phyloP scores from a whole-genome alignment of 2,329 filamentous ascomycete genomes.

The Nigrospora sphaerica region DNA sequence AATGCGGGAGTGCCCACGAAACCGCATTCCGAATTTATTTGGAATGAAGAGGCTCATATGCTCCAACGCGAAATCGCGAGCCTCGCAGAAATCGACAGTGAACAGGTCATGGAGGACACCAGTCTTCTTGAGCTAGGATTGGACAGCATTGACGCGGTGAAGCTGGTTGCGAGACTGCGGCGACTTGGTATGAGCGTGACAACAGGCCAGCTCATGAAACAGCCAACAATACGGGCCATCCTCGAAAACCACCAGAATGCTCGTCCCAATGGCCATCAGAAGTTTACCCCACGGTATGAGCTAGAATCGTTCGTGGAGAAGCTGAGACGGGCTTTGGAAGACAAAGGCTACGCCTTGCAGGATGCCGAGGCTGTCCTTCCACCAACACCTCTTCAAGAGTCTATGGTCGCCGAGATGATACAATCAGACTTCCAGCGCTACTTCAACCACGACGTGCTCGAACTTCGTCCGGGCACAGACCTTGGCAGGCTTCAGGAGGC shows the following conservation, averaged over 20 bases:
- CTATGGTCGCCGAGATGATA: slow-evolving; percentile 77
- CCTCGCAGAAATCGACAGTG: slow-evolving; percentile 46
- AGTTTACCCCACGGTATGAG: background rate
- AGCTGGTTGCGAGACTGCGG: slow-evolving; percentile 66
- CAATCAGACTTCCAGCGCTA: slow-evolving; percentile 68
- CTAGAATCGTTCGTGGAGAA: background rate
- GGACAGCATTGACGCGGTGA: slow-evolving; percentile 89
- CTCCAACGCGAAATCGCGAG: slow-evolving; percentile 57
- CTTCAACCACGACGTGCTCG: slow-evolving; percentile 76
- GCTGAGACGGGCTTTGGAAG: slow-evolving; percentile 30
- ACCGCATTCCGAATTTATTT: slow-evolving; percentile 37
- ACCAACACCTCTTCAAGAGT: slow-evolving; percentile 77
- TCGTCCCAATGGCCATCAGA: background rate
- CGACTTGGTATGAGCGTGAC: slow-evolving; percentile 51
- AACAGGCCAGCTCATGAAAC: slow-evolving; percentile 71
- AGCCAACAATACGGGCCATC: slow-evolving; percentile 61
- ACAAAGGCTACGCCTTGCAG: slow-evolving; percentile 23
- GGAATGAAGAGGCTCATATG: slow-evolving; percentile 44
- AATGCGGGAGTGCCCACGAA: too few relatives aligned
- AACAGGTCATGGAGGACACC: slow-evolving; percentile 47
- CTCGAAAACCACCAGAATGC: slow-evolving; percentile 12
- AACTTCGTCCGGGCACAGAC: slow-evolving; percentile 49
- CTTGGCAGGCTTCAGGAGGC: slow-evolving; percentile 48
- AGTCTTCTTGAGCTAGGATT: slow-evolving; percentile 77
- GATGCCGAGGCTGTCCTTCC: slow-evolving; percentile 58